Base-by-base conservation (phyloP, 345 rosid species). In the Rhodamnia rubescens region DNA sequence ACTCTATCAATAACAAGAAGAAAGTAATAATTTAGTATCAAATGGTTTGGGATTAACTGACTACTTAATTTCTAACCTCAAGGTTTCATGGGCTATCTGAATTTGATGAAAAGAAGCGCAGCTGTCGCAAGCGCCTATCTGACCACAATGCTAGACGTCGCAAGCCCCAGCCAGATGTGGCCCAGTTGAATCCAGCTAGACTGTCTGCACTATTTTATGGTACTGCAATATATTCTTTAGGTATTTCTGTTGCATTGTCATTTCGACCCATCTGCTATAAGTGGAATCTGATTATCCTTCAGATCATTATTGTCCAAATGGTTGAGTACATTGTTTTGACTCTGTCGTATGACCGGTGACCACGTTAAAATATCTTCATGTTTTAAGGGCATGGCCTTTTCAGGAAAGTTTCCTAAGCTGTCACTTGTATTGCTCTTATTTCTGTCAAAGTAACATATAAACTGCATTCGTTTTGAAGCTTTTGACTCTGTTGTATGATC, bases 141-240 rank as follows among this genome's bases (percentile, higher is more conserved):
- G 97, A 97, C 91, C 99, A 97, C 87, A 97, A 97, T 93, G 98
- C 98, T 84, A 93, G 99, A 88, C 97, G 99, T 32, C 97, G 99
- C 86, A 97, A 95, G 88, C 96, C 97, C 83, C 98, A 91, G 81
- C 92, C 92, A 40, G 98, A 92, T 82, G 88, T 92, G 5, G 84
- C 90, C 80, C 94, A 89, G 59, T 74, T 92, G 81, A 93, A 88
- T 87, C 87, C 92, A 53, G 90, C 93, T 69, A 87, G 94, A 32
- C 89, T 92, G 49, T 90, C 91, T 49, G 81, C 94, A 10, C 82
- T 90, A 5, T 52, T 89, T 47, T 89, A 91, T 87, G 95, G 99
- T 96, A 93, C 69, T 83, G 83, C 24, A 59, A 49, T 52, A 12
- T 61, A 7, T 29, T 5, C 18, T 59, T 84, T 26, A 15, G 32